These are phyloP conservation scores for Linnemannia hyalina DNA, from an alignment of 192 early-diverging fungal genomes.

Conservation along the genomic window DNA sequence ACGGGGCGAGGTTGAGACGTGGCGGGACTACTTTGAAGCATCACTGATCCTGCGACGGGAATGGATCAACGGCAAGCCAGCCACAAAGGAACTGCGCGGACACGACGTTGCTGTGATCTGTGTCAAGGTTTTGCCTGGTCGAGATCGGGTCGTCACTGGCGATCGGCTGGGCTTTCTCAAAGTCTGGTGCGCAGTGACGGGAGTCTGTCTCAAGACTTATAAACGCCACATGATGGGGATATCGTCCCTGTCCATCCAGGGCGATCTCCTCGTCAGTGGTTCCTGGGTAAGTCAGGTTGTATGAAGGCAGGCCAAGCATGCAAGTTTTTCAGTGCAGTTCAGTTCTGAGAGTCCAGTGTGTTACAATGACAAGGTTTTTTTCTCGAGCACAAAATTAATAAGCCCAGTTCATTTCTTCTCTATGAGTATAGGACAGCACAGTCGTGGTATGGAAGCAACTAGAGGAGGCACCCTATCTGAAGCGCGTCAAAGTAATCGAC, in stretches of 20 bases:
- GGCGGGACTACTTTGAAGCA: constrained; percentile 39
- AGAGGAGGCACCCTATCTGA: constrained; percentile 30
- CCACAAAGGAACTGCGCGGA: constrained; percentile 33
- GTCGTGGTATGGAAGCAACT: constrained; percentile 35
- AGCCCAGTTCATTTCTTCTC: not conserved
- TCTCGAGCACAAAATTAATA: not conserved
- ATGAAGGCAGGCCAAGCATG: not conserved
- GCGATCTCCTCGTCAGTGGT: constrained; percentile 37
- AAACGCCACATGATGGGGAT: constrained; percentile 44
- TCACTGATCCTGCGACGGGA: constrained; percentile 31
- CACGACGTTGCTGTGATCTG: constrained; percentile 36
- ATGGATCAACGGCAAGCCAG: constrained; percentile 43
- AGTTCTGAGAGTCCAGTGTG: not conserved
- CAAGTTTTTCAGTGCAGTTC: not conserved
- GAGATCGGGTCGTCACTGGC: constrained; percentile 32
- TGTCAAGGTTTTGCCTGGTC: constrained; percentile 15
- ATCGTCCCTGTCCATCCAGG: constrained; percentile 21
- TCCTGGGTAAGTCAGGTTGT: constrained; percentile 37
- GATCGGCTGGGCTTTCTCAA: constrained; percentile 32
- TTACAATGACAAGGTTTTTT: not conserved
- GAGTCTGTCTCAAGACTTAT: constrained; percentile 17
- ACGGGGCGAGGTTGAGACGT: constrained; percentile 20
- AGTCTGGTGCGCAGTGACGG: constrained; percentile 44
- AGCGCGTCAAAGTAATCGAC: constrained; percentile 39
- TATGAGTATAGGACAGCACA: constrained; percentile 31